Evolutionary conservation across 2,329 filamentous ascomycete genomes (phyloP).

Genomic region (Cladosporium sphaerospermum): DNA sequence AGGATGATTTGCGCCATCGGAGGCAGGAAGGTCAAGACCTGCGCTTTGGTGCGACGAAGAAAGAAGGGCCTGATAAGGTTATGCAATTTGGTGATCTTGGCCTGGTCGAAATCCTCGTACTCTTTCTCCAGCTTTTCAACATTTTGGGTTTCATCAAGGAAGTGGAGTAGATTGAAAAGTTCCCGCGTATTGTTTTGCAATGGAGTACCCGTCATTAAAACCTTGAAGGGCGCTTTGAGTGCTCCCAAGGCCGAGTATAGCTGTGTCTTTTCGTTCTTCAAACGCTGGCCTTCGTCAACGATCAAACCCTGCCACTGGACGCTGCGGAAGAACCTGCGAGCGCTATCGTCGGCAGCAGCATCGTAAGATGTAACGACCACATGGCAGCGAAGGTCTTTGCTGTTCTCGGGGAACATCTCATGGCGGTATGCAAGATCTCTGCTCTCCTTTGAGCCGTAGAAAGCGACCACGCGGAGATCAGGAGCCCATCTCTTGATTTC

Average conservation of each 20-base stretch:
- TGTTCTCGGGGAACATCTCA: constrained; percentile 70
- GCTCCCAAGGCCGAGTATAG: constrained; percentile 69
- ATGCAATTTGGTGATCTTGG: constrained; percentile 76
- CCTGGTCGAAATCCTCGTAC: constrained; percentile 71
- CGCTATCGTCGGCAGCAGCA: constrained; percentile 68
- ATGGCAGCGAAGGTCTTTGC: constrained; percentile 71
- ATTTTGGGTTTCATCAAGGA: constrained; percentile 67
- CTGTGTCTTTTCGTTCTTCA: constrained; percentile 86
- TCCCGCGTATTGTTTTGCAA: constrained; percentile 94
- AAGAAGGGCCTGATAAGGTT: constrained; percentile 70
- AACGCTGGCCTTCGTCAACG: constrained; percentile 88
- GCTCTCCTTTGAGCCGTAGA: constrained; percentile 70
- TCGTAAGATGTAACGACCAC: constrained; percentile 95
- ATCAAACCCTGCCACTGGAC: constrained; percentile 83
- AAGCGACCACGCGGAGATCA: constrained; percentile 79
- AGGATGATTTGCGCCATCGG: constrained; percentile 93
- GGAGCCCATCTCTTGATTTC: constrained; percentile 95
- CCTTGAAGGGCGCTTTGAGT: constrained; percentile 73
- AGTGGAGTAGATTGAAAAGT: constrained; percentile 93
- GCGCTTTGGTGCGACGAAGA: constrained; percentile 74
- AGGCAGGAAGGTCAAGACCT: constrained; percentile 85
- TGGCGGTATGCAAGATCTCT: constrained; percentile 72
- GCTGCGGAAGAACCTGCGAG: constrained; percentile 57
- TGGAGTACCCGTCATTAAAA: constrained; percentile 82
- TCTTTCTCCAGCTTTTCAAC: constrained; percentile 68